Conservation (phyloP, 2,329 filamentous ascomycete genomes). For the Aspergillus fructus region DNA sequence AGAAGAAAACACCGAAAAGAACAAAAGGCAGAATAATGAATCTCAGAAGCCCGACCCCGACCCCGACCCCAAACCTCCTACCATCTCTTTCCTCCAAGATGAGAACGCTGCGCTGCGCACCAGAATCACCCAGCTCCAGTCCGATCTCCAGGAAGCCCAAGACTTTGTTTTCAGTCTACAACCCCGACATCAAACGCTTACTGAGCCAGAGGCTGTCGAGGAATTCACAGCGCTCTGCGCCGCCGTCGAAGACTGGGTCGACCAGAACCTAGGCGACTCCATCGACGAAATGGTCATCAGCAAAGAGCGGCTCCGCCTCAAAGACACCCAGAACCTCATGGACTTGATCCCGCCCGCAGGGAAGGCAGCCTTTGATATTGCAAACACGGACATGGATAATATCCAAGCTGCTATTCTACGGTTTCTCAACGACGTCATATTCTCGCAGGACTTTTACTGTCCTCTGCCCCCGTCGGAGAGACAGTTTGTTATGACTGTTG, state of each 20-base stretch:
- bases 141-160: constrained; percentile 10
- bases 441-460: constrained; percentile 11
- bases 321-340: constrained; percentile 6
- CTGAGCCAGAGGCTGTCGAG: constrained; percentile 1
- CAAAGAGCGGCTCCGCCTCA: background rate
- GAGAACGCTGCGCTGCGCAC: background rate
- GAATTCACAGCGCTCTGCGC: background rate
- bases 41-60: no score
- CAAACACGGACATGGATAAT: background rate
- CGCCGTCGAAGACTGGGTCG: constrained; percentile 10
- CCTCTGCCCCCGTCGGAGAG: background rate
- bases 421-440: constrained; percentile 1
- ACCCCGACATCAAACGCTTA: constrained; percentile 2
- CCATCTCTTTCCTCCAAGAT: background rate
- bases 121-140: background rate
- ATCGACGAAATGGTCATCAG: background rate
- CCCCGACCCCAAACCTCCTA: background rate
- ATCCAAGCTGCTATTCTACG: constrained; percentile 1
- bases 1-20: background rate
- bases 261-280: constrained; percentile 6
- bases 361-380: background rate
- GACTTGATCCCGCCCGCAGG: background rate
- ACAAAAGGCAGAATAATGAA: background rate
- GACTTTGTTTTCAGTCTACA: constrained; percentile 10
- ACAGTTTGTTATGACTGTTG: background rate